Conservation (phyloP, 2,329 filamentous ascomycete genomes). For the Nannizzia gypsea region DNA sequence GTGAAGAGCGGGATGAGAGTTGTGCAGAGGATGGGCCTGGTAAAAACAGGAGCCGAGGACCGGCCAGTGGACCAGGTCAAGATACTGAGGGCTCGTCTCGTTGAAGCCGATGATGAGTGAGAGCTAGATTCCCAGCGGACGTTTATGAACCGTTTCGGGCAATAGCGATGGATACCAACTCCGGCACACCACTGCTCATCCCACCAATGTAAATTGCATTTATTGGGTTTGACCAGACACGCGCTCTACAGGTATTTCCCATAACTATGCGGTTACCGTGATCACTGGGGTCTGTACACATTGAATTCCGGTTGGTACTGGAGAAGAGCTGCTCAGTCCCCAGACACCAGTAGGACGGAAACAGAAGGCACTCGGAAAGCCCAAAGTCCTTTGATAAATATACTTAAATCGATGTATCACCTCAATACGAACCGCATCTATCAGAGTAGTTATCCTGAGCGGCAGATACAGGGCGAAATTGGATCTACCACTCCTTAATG, state of each 20-base stretch:
- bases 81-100: conserved; percentile 59
- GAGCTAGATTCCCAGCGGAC: conserved; percentile 9
- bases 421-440: conserved; percentile 70
- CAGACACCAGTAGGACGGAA: neutral
- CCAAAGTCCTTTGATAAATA: neutral
- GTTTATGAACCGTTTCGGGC: neutral
- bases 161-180: neutral
- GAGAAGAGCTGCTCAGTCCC: neutral
- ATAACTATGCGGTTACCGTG: neutral
- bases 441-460: conserved; percentile 63
- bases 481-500: conserved; percentile 51
- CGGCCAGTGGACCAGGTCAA: conserved; percentile 69
- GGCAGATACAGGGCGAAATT: conserved; percentile 73
- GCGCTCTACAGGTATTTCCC: neutral
- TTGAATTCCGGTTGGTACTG: neutral
- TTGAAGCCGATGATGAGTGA: conserved; percentile 47
- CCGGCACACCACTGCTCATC: neutral
- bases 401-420: conserved; percentile 50
- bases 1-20: conserved; percentile 72
- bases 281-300: too few species aligned
- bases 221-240: neutral
- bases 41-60: conserved; percentile 73
- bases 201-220: neutral
- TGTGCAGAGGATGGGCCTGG: conserved; percentile 78
- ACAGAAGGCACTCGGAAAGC: neutral